Base-by-base conservation (phyloP, 2,329 filamentous ascomycete species). In the Aspergillus fischeri region DNA sequence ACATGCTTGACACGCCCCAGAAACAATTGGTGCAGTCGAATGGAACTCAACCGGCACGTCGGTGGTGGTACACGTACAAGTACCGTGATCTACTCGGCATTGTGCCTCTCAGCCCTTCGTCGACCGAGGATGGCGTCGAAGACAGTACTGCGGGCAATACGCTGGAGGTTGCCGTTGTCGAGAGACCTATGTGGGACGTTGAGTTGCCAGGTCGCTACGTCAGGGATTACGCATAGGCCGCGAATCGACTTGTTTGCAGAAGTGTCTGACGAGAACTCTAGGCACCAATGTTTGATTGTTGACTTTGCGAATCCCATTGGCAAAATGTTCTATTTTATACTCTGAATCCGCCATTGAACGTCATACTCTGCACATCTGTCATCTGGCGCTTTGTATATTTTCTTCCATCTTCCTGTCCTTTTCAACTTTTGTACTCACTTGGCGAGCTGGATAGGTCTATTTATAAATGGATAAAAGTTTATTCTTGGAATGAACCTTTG, bases 21-120 rank as follows among this genome's bases (percentile, higher is more conserved):
- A 70, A 71, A 56, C 63, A 67, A 53, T 51, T 67, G 44, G 65
- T 63, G 27, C 62, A 63, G 41, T 47, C 57, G 32, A 64, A 72
- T 47, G 68, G 64, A 50, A 66, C 66, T 41, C 63, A 69, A 17
- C 53, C 66, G 28, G 53, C 65, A 49, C 68, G 75, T 52, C 65
- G 70, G 24, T 74, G 74, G 77, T 97, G 92, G 91, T 85, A 87
- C 70, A 96, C 92, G 4, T 92, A 89, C 80, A 95, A 96, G 75
- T 99, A 97, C 75, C 84, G 92, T 57, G 90, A 92, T n/a, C 92
- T 99, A 65, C 80, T 99, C 60, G 94, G 92, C 4, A 81, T 88
- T 48, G 80, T 86, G 21, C 81, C 83, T 20, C 74, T 88, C 32
- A 78, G 76, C 41, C 52, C 65, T 27, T 41, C 59, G 45, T 63